These are phyloP conservation scores for Verticillium zaregamsianum DNA, from an alignment of 2,329 filamentous ascomycete genomes.

Conservation along the genomic window DNA sequence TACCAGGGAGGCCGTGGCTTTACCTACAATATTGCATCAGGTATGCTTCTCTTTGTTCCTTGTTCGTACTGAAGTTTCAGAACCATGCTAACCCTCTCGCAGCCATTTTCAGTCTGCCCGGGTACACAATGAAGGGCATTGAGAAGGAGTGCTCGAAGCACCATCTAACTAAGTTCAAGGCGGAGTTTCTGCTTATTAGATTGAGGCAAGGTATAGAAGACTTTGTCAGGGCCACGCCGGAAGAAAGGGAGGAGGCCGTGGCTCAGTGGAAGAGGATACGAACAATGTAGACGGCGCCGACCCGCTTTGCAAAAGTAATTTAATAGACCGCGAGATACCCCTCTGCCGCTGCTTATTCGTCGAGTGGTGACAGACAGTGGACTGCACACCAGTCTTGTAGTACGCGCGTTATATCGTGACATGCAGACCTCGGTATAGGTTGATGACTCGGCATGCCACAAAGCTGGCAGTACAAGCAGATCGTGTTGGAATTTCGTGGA, in stretches of 20 bases:
- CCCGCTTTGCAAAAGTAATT: neutral
- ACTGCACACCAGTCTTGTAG: too few relatives aligned
- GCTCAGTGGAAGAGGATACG: conserved; percentile 19
- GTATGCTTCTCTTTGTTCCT: conserved; percentile 8
- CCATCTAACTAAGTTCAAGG: conserved; percentile 24
- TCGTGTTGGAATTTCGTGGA: too few relatives aligned
- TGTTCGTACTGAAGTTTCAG: neutral
- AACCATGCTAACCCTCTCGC: conserved; percentile 2
- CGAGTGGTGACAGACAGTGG: too few relatives aligned
- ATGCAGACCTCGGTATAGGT: too few relatives aligned
- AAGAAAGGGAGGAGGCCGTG: conserved; percentile 16
- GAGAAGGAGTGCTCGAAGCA: conserved; percentile 41
- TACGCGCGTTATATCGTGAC: too few relatives aligned
- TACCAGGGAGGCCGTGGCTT: conserved; percentile 38
- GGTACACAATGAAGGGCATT: conserved; percentile 49
- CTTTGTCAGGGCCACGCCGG: conserved; percentile 16
- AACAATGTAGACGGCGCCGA: neutral
- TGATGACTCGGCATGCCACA: too few relatives aligned
- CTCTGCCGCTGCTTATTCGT: neutral
- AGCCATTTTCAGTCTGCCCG: conserved; percentile 42
- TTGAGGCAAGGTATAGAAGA: conserved; percentile 24
- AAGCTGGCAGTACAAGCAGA: too few relatives aligned
- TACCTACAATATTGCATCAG: conserved; percentile 38
- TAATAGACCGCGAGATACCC: neutral
- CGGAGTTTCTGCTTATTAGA: conserved; percentile 26